Base-by-base conservation (phyloP, 75 land plant species). In the Selaginella moellendorffii region DNA sequence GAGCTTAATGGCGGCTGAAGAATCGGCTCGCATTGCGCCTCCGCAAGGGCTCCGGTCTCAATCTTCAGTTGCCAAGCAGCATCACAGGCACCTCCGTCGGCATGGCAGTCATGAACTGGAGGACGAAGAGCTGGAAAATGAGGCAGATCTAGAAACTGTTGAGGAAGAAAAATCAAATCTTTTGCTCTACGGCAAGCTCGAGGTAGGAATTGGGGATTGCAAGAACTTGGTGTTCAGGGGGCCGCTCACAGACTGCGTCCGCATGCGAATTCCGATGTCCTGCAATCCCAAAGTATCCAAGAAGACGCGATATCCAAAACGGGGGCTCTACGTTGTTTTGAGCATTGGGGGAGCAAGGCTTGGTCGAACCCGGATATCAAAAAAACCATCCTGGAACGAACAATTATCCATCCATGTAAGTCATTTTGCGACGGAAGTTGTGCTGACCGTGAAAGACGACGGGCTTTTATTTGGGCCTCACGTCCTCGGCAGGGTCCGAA, bases 401-500 rank as follows among this genome's bases (percentile, higher is more conserved):
- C 46, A 36, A 14, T 36, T 36, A 5, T 14, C 5, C 14, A 14
- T 36, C 14, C 46, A 36, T 36, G 46, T 36, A 14, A 14, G 46
- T 5, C 46, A 36, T 14, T 36, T 36, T 36, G 46, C 46, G 46
- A 5, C 46, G 14, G 46, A 36, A 14, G 46, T 36, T 36, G 46
- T 36, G 5, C 14, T 36, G 10, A 36, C 46, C 5, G 14, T 36
- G 10, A 36, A 36, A 14, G 46, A 36, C 14, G 14, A 5, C 14
- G 46, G 46, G 10, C 5, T 36, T 36, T 5, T 36, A 5, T 14
- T 36, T 36, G 46, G 46, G 14, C 46, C 46, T 14, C 46, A 14
- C 14, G 46, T 36, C 46, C 46, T 36, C 14, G 46, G 46, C 46
- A 36, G 46, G 18, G 83, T 77, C 2, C 25, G 23, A 12, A 65